Conservation (phyloP, 2,329 filamentous ascomycete genomes). For the Metarhizium anisopliae region DNA sequence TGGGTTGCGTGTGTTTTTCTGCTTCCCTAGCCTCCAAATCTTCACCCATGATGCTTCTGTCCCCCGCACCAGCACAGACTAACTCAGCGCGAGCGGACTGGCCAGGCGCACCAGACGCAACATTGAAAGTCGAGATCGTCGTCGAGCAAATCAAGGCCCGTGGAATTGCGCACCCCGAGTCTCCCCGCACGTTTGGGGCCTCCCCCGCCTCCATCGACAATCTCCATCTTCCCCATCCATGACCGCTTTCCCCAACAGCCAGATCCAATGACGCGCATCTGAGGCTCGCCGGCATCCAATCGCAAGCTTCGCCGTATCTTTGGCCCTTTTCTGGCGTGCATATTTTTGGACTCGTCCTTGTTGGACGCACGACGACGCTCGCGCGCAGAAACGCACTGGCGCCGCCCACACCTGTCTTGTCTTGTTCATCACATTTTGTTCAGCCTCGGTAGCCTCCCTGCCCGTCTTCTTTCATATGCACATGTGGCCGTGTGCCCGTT, state of each 20-base stretch:
- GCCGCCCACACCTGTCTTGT: neutral
- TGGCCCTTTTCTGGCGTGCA: neutral
- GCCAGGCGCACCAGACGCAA: too few relatives aligned
- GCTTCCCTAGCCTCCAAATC: too few relatives aligned
- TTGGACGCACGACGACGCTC: too few relatives aligned
- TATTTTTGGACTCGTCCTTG: neutral
- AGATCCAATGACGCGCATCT: slow-evolving; percentile 1
- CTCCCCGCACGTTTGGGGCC: neutral
- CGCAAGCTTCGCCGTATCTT: slow-evolving; percentile 6
- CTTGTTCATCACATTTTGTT: neutral
- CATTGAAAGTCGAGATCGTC: neutral
- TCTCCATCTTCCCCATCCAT: neutral
- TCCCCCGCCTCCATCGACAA: neutral
- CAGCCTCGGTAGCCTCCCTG: slow-evolving; percentile 1
- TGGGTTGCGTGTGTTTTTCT: too few relatives aligned
- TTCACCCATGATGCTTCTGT: too few relatives aligned
- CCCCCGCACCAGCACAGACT: too few relatives aligned
- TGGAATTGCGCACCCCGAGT: neutral
- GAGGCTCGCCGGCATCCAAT: slow-evolving; percentile 1
- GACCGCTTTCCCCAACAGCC: neutral
- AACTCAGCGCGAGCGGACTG: too few relatives aligned
- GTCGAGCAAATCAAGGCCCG: neutral
- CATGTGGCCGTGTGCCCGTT: neutral
- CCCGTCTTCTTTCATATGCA: slow-evolving; percentile 3
- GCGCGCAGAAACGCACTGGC: too few relatives aligned